Evolutionary conservation across 805 yeast species (phyloP), one percentile per base, ranked within the genome.

Genomic region (Debaryomyces hansenii): DNA sequence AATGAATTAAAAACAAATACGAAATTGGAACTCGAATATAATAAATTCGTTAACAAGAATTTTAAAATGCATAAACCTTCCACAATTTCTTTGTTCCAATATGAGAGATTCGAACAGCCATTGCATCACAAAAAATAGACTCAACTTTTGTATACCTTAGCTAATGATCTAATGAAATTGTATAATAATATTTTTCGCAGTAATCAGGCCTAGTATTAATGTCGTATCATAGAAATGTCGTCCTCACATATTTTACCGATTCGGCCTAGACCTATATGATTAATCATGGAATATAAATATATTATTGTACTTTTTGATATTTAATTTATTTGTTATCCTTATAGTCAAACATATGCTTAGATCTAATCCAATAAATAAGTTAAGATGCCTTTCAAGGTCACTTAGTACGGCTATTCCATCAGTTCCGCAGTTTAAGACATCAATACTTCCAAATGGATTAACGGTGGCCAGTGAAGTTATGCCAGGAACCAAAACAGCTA

Each of bases 401-500:
- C 40, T 47, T 16, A 41, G 42, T 20, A 41, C 52, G 5, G 40
- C 48, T 11, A 41, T 48, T 18, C 31, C 58, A 1, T 52, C 56
- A 9, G 50, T 50, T 5, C 66, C 71, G 4, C 45, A 61, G 15
- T 72, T 57, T 27, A 70, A 77, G 61, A 87, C 90, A 8, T 81
- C 97, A 1, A 81, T 85, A 3, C 74, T 94, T 44, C 73, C 84
- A n/a, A 94, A 94, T 63, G 99, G 99, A 2, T 69, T 94, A 37
- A 92, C 97, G 0, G 96, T 92, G 34, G 99, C 98, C 45, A 80
- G 95, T 39, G 98, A 94, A 64, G 61, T 77, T 37, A 82, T 87
- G 63, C 98, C 98, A 9, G 84, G 87, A 51, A 84, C 95, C 6
- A 78, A 85, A 56, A 90, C 97, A 37, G 98, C 99, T 50, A 94